These are phyloP conservation scores for Candida qinlingensis DNA, from an alignment of 805 yeast genomes.

Conservation along the genomic window DNA sequence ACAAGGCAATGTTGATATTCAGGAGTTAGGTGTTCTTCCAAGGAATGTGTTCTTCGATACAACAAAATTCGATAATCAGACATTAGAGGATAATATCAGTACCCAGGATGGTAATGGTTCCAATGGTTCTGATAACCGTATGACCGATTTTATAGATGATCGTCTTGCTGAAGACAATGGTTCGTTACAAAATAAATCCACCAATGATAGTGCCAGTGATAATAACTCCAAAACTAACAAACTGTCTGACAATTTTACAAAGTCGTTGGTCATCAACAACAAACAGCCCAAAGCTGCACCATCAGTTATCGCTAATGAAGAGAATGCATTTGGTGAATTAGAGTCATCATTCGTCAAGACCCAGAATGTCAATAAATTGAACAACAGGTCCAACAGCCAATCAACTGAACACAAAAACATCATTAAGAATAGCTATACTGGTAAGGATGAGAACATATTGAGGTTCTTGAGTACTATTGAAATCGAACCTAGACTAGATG, in stretches of 20 bases:
- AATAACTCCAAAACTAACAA: neutral
- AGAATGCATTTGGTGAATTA: conserved; percentile 42
- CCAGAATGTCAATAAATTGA: conserved; percentile 10
- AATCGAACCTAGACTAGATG: conserved; percentile 52
- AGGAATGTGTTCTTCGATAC: conserved; percentile 47
- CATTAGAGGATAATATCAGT: conserved; percentile 4
- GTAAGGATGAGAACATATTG: conserved; percentile 57
- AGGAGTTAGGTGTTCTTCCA: conserved; percentile 37
- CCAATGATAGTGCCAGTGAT: neutral
- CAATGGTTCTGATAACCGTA: conserved; percentile 3
- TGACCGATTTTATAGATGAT: conserved; percentile 7
- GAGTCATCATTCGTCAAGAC: conserved; percentile 22
- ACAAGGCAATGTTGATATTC: conserved; percentile 21
- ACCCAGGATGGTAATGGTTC: conserved; percentile 1
- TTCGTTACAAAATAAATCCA: neutral
- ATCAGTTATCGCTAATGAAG: conserved; percentile 33
- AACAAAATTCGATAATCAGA: conserved; percentile 21
- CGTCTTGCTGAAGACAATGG: neutral
- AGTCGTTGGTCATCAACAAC: conserved; percentile 31
- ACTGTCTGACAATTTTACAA: conserved; percentile 16
- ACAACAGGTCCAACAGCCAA: conserved; percentile 9
- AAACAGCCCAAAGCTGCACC: conserved; percentile 33
- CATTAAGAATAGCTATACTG: conserved; percentile 57
- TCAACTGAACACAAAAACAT: conserved; percentile 18
- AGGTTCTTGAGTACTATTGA: conserved; percentile 48